Evolutionary conservation across 2,329 filamentous ascomycete species (phyloP), one percentile per base, ranked within the genome.

Genomic region (Metarhizium sp.): DNA sequence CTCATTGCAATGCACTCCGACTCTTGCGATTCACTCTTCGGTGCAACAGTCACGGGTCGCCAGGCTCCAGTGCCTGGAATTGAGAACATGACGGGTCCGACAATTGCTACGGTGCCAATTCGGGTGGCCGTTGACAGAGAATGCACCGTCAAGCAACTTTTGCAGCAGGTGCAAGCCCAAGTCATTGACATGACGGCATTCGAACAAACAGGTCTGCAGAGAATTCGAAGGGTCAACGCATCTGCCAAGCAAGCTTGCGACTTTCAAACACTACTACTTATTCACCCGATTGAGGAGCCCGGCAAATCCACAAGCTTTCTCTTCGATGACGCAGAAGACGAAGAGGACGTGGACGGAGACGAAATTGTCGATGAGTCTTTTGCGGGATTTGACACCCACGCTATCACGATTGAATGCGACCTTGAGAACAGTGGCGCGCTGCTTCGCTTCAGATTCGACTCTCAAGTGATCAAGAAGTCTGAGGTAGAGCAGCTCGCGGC

Each of bases 1-100:
- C 63, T 73, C 3, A 63, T 71, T 2, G 64, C 66, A 0, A 57
- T 68, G 2, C 71, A 73, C 54, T 65, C 71, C 59, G 65, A 18
- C 57, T 65, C 54, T 2, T 49, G 62, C 6, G 73, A 76, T 42
- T 57, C 64, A 0, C 13, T 64, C 2, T 68, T 66, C 42, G 67
- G 64, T 7, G 53, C 57, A 2, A 61, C 63, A 6, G 54, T 63
- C 1, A 61, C 58, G 2, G 67, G 67, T 16, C 60, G 66, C 4
- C 58, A 63, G 30, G 61, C 61, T 4, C 56, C 61, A 1, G 53
- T 69, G 3, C 32, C 54, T 0, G 62, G 61, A 6, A 58, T 68
- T 5, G 62, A 66, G n/a, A 50, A 38, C n/a, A 60, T 66, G 10
- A 58, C 60, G 4, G 67, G 61, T 0, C 66, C 67, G n/a, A 63